A percentile compares a stretch with the other conserved stretches of the same genome.
Evolutionary conservation across 1,284 basidiomycete genomes (phyloP).

Genomic region (Pholiota adiposa): DNA sequence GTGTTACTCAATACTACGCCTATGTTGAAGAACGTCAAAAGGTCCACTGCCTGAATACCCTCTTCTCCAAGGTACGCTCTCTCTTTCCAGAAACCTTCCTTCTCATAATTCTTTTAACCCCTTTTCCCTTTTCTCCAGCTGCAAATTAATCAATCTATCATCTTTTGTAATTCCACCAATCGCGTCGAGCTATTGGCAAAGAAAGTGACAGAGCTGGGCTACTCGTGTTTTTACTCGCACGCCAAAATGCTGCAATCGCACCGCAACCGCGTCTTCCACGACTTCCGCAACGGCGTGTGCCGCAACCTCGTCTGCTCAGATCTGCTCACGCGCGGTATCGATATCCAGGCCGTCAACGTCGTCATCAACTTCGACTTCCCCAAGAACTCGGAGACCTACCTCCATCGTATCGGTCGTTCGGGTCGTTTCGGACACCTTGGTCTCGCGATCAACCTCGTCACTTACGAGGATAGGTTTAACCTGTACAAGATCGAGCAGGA

Average conservation of each 20-base stretch:
- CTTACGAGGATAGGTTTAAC: slow-evolving; percentile 97
- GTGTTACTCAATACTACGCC: slow-evolving; percentile 99
- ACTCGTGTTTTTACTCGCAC: slow-evolving; percentile 99
- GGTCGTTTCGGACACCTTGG: slow-evolving; percentile 98
- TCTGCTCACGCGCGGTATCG: slow-evolving; percentile 97
- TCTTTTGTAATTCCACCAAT: slow-evolving; percentile 99
- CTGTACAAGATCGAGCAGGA: slow-evolving; percentile 98
- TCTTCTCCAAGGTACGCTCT: slow-evolving; percentile 85
- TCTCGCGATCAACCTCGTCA: slow-evolving; percentile 95
- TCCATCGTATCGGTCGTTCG: slow-evolving; percentile 96
- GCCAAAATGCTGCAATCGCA: slow-evolving; percentile 99
- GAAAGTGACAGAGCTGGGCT: slow-evolving; percentile 98
- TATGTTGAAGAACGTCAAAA: slow-evolving; percentile 99
- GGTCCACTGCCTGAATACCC: slow-evolving; percentile 97
- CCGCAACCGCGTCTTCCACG: slow-evolving; percentile 99
- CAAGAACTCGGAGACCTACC: slow-evolving; percentile 97
- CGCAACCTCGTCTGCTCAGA: slow-evolving; percentile 97
- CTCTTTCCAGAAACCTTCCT: not conserved
- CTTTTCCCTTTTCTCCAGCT: slow-evolving; percentile 55
- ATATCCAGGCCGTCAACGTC: slow-evolving; percentile 99
- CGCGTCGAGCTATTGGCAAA: slow-evolving; percentile 98
- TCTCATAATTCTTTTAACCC: not conserved
- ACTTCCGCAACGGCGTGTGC: slow-evolving; percentile 98
- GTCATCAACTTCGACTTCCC: slow-evolving; percentile 99
- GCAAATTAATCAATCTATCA: slow-evolving; percentile 99